Evolutionary conservation across 305 asterid genomes (phyloP), one percentile per base, ranked within the genome.

Genomic region (Lippia alba): DNA sequence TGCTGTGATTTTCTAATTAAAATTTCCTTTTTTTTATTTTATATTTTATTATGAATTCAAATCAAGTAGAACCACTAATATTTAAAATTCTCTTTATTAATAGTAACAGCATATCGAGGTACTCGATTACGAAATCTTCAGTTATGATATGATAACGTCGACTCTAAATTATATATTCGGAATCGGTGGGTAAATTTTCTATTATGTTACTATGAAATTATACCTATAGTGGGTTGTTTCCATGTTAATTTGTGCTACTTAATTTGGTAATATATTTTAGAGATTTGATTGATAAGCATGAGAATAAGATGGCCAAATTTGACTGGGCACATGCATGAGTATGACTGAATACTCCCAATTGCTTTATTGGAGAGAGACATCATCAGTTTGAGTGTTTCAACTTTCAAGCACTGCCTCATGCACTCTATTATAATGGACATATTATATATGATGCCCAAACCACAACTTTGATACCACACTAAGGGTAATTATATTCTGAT

Each of bases 301-400:
- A 50, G 66, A 40, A 65, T 44, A 45, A 55, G 5, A 69, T 63
- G 53, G 66, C 62, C 56, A 53, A 56, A 72, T 62, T 56, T 73
- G 82, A 67, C 45, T 69, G 61, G 40, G 64, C 70, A 71, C 65
- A 50, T 45, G 48, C 64, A 72, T 60, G 40, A 33, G 48, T 58
- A 57, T 51, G 33, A 17, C 49, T 46, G 10, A 61, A 41, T 20
- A 66, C 63, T 19, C n/a, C 63, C 61, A 60, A 61, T 63, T 64
- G 69, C 59, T 62, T 67, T 56, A 24, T 12, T 41, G 61, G 70
- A 64, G 4, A 40, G 6, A 70, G 60, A 73, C 70, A 50, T 64
- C 75, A 59, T 71, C 56, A 56, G 55, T 64, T 24, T 77, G 78
- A 67, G 58, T 39, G 61, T 67, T 72, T 72, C 78, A 67, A 61